Percentiles rank a stretch among this genome's conserved stretches.
Conservation (phyloP, 2,329 filamentous ascomycete species). For the Bipolaris sorokiniana region DNA sequence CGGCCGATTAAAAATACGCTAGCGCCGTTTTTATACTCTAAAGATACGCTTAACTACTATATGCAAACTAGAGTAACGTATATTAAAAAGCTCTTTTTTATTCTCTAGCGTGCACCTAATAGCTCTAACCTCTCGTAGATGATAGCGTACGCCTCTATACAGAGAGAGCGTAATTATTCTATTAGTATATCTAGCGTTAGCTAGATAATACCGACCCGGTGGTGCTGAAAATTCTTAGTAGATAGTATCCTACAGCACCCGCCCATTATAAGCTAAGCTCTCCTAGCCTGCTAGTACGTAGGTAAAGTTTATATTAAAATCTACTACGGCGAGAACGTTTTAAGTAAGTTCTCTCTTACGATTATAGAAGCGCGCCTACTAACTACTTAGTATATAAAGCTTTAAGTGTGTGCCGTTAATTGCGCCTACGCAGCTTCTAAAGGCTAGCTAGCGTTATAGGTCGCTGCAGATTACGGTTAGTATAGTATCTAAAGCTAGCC, state of each 20-base stretch:
- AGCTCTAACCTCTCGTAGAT: not conserved
- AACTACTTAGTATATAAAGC: no score
- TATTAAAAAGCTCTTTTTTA: not conserved
- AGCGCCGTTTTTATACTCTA: no score
- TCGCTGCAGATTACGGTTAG: no score
- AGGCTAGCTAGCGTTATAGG: no score
- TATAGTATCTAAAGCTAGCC: no score
- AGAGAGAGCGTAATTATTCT: not conserved
- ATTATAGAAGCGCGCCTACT: no score
- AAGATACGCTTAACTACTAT: not conserved
- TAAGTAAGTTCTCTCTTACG: not conserved
- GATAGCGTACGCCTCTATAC: not conserved
- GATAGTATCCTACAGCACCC: not conserved
- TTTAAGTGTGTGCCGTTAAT: no score
- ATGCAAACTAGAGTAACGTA: not conserved
- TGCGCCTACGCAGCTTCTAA: no score
- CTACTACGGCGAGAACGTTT: not conserved
- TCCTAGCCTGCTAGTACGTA: not conserved
- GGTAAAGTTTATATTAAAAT: not conserved
- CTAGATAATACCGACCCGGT: not conserved
- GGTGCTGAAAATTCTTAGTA: not conserved
- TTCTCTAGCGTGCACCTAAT: not conserved
- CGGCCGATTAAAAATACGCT: no score
- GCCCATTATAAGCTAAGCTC: not conserved
- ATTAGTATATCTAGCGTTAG: not conserved